Evolutionary conservation across 2,329 filamentous ascomycete species (phyloP).

Genomic region (Endothia cerciana): DNA sequence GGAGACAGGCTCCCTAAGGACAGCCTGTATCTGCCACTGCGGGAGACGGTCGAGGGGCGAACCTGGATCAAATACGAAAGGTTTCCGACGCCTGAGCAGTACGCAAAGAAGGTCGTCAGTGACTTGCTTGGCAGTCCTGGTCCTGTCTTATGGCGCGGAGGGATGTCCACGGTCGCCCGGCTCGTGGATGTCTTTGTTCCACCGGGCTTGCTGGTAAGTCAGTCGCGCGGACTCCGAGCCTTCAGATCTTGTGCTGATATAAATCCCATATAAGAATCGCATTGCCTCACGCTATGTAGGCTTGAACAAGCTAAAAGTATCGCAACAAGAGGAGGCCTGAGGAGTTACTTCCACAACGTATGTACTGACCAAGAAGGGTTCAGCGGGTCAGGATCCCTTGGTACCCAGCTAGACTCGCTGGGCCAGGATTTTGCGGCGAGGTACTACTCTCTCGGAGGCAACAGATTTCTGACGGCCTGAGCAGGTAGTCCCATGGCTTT

Average conservation of each 20-base stretch:
- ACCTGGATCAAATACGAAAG: neutral
- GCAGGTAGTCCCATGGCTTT: too few relatives aligned
- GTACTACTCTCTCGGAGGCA: too few relatives aligned
- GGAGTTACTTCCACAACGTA: neutral
- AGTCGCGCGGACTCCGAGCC: too few relatives aligned
- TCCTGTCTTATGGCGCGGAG: slow-evolving; percentile 1
- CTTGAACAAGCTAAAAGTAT: neutral
- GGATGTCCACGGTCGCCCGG: neutral
- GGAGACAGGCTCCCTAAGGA: slow-evolving; percentile 14
- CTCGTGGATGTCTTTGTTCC: neutral
- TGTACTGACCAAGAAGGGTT: neutral
- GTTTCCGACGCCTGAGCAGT: slow-evolving; percentile 13
- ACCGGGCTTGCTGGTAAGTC: slow-evolving; percentile 7
- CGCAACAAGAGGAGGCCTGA: neutral
- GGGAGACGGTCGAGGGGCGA: neutral
- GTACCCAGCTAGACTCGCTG: too few relatives aligned
- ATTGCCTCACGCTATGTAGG: neutral
- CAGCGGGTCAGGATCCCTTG: too few relatives aligned
- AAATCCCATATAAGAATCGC: neutral
- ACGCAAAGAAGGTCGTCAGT: neutral
- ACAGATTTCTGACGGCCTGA: too few relatives aligned
- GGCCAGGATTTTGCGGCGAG: too few relatives aligned
- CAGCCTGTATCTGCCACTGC: slow-evolving; percentile 4
- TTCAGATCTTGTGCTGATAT: neutral
- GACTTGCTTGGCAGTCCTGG: slow-evolving; percentile 13